phyloP scores from a whole-genome alignment of 257 asterid species.

The Euphrasia confusa region DNA sequence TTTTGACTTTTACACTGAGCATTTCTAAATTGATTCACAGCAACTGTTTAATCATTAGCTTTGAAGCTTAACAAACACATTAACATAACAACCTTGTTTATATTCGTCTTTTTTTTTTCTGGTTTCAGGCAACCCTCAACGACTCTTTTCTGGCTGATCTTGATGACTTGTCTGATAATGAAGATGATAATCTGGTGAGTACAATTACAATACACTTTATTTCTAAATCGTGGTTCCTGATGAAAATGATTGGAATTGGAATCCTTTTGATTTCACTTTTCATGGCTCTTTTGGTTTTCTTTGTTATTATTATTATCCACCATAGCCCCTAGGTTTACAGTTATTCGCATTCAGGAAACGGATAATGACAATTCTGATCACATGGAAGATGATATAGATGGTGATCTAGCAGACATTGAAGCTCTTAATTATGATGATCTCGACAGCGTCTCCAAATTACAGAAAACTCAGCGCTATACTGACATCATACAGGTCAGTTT shows the following conservation, averaged over 20 bases:
- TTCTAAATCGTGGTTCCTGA: not conserved
- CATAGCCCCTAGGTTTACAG: conserved; percentile 11
- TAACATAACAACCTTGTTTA: not conserved
- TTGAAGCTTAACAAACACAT: too few relatives aligned
- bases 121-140: conserved; percentile 83
- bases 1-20: too few relatives aligned
- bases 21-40: too few relatives aligned
- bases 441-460: conserved; percentile 88
- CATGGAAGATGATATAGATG: conserved; percentile 90
- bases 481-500: conserved; percentile 74
- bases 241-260: too few relatives aligned
- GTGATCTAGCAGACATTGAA: conserved; percentile 89
- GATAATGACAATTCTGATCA: conserved; percentile 52
- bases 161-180: conserved; percentile 87
- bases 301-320: conserved; percentile 10
- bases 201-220: conserved; percentile 12
- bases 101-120: not conserved
- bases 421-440: conserved; percentile 88
- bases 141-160: conserved; percentile 98
- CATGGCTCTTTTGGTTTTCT: conserved; percentile 7
- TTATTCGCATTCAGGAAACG: conserved; percentile 48
- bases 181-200: conserved; percentile 74
- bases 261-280: not conserved
- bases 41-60: too few relatives aligned
- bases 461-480: conserved; percentile 62